Evolutionary conservation across 331 rosid species (phyloP).

Genomic region (Acacia pycnantha): DNA sequence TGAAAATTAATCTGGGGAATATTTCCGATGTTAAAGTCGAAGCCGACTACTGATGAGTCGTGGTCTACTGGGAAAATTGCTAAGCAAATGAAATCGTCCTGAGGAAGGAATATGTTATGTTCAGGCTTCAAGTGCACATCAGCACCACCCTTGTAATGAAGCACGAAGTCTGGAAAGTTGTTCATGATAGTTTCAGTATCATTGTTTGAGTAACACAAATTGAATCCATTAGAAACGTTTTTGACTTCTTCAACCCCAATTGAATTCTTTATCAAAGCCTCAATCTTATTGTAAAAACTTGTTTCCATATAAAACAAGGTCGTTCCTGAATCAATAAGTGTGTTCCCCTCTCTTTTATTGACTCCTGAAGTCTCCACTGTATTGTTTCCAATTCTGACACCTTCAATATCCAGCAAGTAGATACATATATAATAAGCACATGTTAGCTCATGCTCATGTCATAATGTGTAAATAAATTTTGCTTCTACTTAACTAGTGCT

Average conservation of each 20-base stretch:
- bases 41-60: no score
- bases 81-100: not conserved
- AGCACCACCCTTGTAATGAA: not conserved
- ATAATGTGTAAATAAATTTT: no score
- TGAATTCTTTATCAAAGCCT: not conserved
- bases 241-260: not conserved
- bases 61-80: not conserved
- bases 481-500: no score
- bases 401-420: not conserved
- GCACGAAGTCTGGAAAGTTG: not conserved
- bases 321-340: not conserved
- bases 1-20: not conserved
- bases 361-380: not conserved
- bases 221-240: not conserved
- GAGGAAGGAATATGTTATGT: not conserved
- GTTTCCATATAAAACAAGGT: not conserved
- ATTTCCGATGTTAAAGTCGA: not conserved
- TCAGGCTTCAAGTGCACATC: not conserved
- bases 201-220: not conserved
- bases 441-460: no score
- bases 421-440: no score
- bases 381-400: not conserved
- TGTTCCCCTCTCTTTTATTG: not conserved
- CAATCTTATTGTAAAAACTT: not conserved
- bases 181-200: not conserved